phyloP scores from a whole-genome alignment of 2,329 filamentous ascomycete species.

The Ophiocordyceps camponoti-saundersi region DNA sequence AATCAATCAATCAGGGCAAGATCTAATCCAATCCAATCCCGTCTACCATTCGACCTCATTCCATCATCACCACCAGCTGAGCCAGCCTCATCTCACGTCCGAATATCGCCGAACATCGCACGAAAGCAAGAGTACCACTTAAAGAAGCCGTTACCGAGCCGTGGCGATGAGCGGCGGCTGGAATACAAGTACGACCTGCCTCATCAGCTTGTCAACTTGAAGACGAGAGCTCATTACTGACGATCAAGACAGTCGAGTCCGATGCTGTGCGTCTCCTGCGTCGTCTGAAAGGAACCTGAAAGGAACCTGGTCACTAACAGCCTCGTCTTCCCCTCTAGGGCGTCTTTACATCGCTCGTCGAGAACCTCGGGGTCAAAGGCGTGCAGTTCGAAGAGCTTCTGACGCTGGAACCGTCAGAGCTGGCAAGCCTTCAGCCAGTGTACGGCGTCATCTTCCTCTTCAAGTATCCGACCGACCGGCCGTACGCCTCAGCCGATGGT shows the following conservation, averaged over 20 bases:
- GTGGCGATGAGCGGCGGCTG: slow-evolving; percentile 60
- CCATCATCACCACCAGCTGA: no score
- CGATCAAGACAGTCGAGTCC: slow-evolving; percentile 53
- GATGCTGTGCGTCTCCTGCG: slow-evolving; percentile 54
- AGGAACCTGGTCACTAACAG: background rate
- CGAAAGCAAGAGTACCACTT: no score
- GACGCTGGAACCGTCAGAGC: slow-evolving; percentile 61
- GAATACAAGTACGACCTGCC: slow-evolving; percentile 60
- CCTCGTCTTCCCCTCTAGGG: slow-evolving; percentile 33
- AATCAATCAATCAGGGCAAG: no score
- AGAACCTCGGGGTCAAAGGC: slow-evolving; percentile 74
- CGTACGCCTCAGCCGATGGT: slow-evolving; percentile 38
- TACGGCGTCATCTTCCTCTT: slow-evolving; percentile 99
- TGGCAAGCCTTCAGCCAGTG: slow-evolving; percentile 56
- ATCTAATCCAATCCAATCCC: no score
- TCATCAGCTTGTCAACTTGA: background rate
- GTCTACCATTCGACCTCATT: no score
- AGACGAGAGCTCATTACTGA: background rate
- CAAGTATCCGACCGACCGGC: slow-evolving; percentile 69
- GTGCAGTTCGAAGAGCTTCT: slow-evolving; percentile 97
- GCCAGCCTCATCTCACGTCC: no score
- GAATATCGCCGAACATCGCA: no score
- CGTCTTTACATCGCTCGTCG: slow-evolving; percentile 93
- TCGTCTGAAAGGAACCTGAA: background rate
- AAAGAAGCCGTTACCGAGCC: background rate